phyloP scores from a whole-genome alignment of 345 rosid species.

The Melaleuca quinquenervia region DNA sequence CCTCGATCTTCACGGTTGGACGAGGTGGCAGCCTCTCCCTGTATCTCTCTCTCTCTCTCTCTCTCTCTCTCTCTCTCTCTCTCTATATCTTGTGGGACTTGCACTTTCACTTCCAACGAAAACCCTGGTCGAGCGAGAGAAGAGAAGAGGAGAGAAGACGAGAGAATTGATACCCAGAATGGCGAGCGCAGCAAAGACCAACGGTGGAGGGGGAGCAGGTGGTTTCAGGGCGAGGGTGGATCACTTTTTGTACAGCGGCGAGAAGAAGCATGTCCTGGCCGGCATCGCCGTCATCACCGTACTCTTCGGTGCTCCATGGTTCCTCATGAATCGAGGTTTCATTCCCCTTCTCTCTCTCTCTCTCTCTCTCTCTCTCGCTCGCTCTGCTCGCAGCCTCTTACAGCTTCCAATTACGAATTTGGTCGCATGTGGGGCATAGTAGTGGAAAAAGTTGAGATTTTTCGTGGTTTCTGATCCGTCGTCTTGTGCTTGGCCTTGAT shows the following conservation, averaged over 20 bases:
- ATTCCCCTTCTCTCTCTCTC: background rate
- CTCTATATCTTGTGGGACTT: background rate
- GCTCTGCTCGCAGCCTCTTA: background rate
- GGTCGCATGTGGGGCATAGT: background rate
- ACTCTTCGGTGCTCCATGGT: conserved; percentile 77
- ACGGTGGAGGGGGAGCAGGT: conserved; percentile 6
- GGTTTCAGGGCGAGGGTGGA: conserved; percentile 54
- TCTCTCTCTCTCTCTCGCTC: background rate
- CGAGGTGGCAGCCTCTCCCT: background rate
- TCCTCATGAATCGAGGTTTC: conserved; percentile 70
- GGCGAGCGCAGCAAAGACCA: conserved; percentile 29
- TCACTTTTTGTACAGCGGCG: conserved; percentile 71
- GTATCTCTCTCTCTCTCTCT: background rate
- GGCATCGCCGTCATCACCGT: conserved; percentile 51
- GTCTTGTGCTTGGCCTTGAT: background rate
- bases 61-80: background rate
- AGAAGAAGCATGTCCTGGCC: conserved; percentile 73
- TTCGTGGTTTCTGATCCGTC: background rate
- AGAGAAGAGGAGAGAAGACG: background rate
- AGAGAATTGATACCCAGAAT: conserved; percentile 1
- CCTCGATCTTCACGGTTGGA: background rate
- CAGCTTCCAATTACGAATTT: background rate
- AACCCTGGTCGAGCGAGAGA: background rate
- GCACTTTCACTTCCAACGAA: background rate
- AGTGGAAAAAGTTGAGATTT: background rate